Conservation (phyloP, 2,329 filamentous ascomycete species). For the Trichoderma sp. region DNA sequence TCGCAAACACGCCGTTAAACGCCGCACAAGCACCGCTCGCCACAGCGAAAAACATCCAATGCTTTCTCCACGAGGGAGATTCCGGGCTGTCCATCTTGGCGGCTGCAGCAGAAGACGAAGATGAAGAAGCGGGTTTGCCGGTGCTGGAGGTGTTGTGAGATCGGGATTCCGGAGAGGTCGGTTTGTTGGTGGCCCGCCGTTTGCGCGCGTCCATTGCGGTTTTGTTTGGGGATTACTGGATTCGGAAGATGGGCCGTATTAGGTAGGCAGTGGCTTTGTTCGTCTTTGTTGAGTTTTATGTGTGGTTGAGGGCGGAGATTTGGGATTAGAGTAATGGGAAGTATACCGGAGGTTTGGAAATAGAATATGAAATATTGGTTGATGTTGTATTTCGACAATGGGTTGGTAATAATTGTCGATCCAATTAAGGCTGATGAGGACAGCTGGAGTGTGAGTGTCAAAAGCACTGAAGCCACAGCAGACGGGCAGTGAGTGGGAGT, state of each 20-base stretch:
- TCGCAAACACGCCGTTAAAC: constrained; percentile 80
- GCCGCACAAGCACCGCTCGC: constrained; percentile 76
- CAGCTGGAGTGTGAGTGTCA: not conserved
- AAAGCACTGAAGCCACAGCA: not conserved
- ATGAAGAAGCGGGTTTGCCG: not conserved
- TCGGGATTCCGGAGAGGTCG: constrained; percentile 12
- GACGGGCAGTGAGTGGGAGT: not conserved
- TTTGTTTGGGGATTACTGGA: not conserved
- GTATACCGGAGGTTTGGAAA: not conserved
- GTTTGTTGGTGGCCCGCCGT: constrained; percentile 9
- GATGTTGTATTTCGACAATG: not conserved
- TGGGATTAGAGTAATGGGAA: not conserved
- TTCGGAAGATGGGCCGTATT: not conserved
- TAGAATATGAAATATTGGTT: not conserved
- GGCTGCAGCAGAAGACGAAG: not conserved
- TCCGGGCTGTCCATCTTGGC: not conserved
- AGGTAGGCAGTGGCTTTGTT: not conserved
- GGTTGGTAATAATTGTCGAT: not conserved
- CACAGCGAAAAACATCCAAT: constrained; percentile 67
- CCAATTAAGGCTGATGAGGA: not conserved
- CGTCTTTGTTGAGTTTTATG: not conserved
- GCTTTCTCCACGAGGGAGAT: not conserved
- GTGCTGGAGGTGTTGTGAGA: not conserved
- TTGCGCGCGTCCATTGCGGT: constrained; percentile 14
- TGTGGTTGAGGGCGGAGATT: not conserved